Conservation (phyloP, 2,329 filamentous ascomycete genomes). For the Delphinella strobiligena region DNA sequence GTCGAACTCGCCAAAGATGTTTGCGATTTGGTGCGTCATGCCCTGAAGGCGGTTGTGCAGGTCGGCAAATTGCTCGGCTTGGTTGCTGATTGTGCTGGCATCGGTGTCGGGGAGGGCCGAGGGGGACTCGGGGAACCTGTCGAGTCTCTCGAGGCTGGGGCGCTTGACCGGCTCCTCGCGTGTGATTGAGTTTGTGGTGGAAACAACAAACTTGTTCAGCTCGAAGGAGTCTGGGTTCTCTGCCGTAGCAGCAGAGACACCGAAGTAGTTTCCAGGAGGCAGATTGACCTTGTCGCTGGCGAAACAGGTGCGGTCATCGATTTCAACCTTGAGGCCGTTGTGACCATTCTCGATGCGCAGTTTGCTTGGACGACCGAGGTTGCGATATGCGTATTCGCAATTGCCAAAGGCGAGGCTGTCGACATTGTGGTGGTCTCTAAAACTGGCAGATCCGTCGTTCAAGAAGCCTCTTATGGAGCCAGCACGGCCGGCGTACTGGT, state of each 20-base stretch:
- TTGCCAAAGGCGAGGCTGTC: conserved; percentile 86
- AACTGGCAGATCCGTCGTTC: conserved; percentile 80
- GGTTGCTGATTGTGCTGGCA: conserved; percentile 27
- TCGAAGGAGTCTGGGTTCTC: conserved; percentile 94
- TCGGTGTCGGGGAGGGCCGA: conserved; percentile 25
- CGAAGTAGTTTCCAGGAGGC: conserved; percentile 69
- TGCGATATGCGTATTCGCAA: conserved; percentile 83
- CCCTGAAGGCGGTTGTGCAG: conserved; percentile 72
- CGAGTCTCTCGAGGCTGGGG: conserved; percentile 15
- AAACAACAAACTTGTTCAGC: conserved; percentile 72
- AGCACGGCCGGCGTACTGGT: conserved; percentile 64
- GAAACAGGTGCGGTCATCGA: conserved; percentile 77
- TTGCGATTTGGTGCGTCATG: conserved; percentile 55
- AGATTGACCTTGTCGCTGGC: conserved; percentile 65
- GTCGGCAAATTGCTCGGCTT: conserved; percentile 61
- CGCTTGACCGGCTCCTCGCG: conserved; percentile 17
- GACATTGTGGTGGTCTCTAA: conserved; percentile 60
- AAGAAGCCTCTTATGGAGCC: conserved; percentile 85
- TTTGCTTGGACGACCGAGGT: conserved; percentile 72
- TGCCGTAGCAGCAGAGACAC: conserved; percentile 75
- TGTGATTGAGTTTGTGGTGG: conserved; percentile 25
- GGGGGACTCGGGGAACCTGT: conserved; percentile 29
- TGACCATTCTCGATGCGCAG: conserved; percentile 60
- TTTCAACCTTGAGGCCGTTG: conserved; percentile 58
- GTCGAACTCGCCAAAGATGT: conserved; percentile 47